These are phyloP conservation scores for Raffaelea ambrosiae DNA, from an alignment of 2,329 filamentous ascomycete genomes.

Conservation along the genomic window DNA sequence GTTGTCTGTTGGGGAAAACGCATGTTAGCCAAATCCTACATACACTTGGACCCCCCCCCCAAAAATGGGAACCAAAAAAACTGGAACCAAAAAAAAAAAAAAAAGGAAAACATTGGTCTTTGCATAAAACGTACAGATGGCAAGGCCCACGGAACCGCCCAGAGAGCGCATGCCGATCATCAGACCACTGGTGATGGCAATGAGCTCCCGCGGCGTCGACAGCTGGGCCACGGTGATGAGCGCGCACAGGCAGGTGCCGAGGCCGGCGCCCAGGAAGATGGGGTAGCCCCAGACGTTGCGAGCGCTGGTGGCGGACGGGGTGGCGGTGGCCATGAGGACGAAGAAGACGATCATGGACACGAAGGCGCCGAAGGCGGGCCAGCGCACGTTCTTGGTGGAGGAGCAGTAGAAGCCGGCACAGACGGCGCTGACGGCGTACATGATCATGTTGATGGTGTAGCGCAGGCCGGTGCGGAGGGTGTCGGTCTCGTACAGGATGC, in stretches of 20 bases:
- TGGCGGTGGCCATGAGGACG: conserved; percentile 22
- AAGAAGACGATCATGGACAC: conserved; percentile 20
- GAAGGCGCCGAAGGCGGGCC: conserved; percentile 19
- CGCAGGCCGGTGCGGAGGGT: conserved; percentile 22
- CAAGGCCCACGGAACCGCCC: conserved; percentile 40
- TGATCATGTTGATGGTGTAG: conserved; percentile 25
- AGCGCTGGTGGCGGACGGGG: conserved; percentile 11
- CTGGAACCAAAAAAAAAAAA: background rate
- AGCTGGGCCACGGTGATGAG: conserved; percentile 21
- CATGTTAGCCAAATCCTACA: background rate
- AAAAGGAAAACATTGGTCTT: no score
- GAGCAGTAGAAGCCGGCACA: conserved; percentile 23
- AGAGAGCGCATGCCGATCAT: conserved; percentile 30
- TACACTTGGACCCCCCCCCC: no score
- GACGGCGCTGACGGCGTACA: conserved; percentile 19
- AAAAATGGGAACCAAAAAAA: background rate
- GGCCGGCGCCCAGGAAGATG: conserved; percentile 2
- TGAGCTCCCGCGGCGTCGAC: conserved; percentile 26
- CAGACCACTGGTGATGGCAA: conserved; percentile 20
- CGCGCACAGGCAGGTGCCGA: conserved; percentile 12
- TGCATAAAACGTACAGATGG: conserved; percentile 24
- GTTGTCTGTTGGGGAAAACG: conserved; percentile 12
- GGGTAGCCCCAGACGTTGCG: conserved; percentile 26
- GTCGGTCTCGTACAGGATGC: conserved; percentile 25
- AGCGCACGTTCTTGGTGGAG: conserved; percentile 17